Evolutionary conservation across 805 yeast genomes (phyloP).

Genomic region (Clavispora carvajalis): DNA sequence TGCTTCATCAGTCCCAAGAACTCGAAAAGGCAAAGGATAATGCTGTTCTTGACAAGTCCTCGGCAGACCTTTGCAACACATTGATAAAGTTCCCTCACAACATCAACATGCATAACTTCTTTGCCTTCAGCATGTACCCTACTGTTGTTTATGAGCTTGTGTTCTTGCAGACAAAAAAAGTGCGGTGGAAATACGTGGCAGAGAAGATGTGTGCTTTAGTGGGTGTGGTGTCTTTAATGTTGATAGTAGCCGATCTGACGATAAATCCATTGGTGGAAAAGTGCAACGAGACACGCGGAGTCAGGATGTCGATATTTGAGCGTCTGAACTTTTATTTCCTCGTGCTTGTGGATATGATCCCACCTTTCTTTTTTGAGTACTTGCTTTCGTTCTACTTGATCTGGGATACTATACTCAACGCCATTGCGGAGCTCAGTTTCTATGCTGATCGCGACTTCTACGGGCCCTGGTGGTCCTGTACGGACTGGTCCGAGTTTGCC

Average conservation of each 20-base stretch:
- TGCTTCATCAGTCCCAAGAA: slow-evolving; percentile 47
- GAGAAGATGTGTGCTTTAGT: slow-evolving; percentile 75
- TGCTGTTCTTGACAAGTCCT: slow-evolving; percentile 8
- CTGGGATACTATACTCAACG: slow-evolving; percentile 92
- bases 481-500: slow-evolving; percentile 89
- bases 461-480: slow-evolving; percentile 97
- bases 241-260: slow-evolving; percentile 67
- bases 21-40: slow-evolving; percentile 13
- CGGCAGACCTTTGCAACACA: slow-evolving; percentile 6
- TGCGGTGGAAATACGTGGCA: slow-evolving; percentile 64
- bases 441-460: slow-evolving; percentile 92
- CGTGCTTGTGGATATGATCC: slow-evolving; percentile 66
- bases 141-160: slow-evolving; percentile 78
- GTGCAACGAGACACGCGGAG: slow-evolving; percentile 48
- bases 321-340: slow-evolving; percentile 48
- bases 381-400: slow-evolving; percentile 78
- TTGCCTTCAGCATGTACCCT: slow-evolving; percentile 82
- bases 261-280: slow-evolving; percentile 69
- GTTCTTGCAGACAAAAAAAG: slow-evolving; percentile 67
- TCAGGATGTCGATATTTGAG: slow-evolving; percentile 38
- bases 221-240: slow-evolving; percentile 82
- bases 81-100: slow-evolving; percentile 62
- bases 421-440: slow-evolving; percentile 79
- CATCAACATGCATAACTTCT: slow-evolving; percentile 59
- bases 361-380: slow-evolving; percentile 73